Base-by-base conservation (phyloP, 352 stramenopile genomes). In the Phytopythium vexans region DNA sequence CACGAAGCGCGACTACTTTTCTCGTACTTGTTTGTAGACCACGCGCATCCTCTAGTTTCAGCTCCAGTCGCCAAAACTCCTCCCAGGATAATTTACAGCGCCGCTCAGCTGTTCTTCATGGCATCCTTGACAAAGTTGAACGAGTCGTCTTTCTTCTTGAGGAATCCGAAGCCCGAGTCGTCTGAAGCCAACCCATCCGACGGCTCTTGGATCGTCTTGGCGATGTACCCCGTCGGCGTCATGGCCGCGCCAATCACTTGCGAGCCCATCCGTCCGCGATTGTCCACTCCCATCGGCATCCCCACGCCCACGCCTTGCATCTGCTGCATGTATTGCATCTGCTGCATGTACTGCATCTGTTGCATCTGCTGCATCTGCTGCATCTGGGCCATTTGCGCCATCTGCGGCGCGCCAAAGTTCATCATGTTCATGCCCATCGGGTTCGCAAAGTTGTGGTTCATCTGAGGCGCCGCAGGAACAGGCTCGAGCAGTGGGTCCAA, bases 91-190 rank as follows among this genome's bases (percentile, higher is more conserved):
- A 70, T 86, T 77, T 90, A 82, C 66, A 77, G 59, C 49, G 52
- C 38, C 51, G 50, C 60, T 69, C 66, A 91, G 64, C 77, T 78
- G 75, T 91, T 91, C 76, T 94, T 94, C 83, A 94, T 94, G 37
- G 82, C 81, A 54, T 94, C 83, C 74, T 88, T 84, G 49, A 94
- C 74, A 58, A 94, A 94, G 75, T 91, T 94, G 64, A 94, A 94
- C 58, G 83, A 94, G 69, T 94, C 83, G 46, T 94, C 81, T 49
- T 86, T 82, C 65, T 87, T 88, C 74, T 92, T 92, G 75, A 94
- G 92, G 55, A 92, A 94, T 47, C 79, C 77, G 49, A 94, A 92
- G 44, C 82, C 73, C 36, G 81, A 84, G 41, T 89, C 72, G 37
- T 63, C 68, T 37, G 72, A 83, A 32, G 73, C 61, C 38, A 80